Evolutionary conservation across 2,329 filamentous ascomycete species (phyloP).

Genomic region (Elsinoe ampelina): DNA sequence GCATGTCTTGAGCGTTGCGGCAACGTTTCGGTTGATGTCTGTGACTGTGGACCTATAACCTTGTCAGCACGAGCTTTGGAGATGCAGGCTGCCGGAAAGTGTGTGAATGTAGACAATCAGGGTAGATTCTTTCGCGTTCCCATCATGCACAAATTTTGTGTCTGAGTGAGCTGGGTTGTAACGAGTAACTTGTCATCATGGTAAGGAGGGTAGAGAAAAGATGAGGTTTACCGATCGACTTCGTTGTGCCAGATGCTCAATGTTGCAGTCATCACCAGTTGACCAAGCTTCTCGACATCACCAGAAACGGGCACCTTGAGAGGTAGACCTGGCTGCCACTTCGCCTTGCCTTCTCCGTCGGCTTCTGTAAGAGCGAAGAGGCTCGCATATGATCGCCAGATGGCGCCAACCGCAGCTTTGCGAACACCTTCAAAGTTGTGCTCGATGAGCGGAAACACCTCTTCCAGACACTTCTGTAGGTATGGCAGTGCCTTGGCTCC

Average conservation of each 20-base stretch:
- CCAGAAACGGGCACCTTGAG: slow-evolving; percentile 68
- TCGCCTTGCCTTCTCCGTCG: slow-evolving; percentile 65
- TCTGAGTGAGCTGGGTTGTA: slow-evolving; percentile 99
- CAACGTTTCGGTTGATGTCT: slow-evolving; percentile 89
- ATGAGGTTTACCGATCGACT: slow-evolving; percentile 71
- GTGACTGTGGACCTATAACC: slow-evolving; percentile 72
- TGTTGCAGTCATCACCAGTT: slow-evolving; percentile 76
- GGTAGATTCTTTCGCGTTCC: slow-evolving; percentile 54
- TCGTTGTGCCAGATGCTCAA: slow-evolving; percentile 82
- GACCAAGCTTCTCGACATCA: slow-evolving; percentile 75
- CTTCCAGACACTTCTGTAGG: slow-evolving; percentile 79
- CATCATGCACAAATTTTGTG: slow-evolving; percentile 73
- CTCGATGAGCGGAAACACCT: slow-evolving; percentile 69
- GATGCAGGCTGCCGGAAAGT: not conserved
- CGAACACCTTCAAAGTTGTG: slow-evolving; percentile 90
- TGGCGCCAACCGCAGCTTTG: slow-evolving; percentile 80
- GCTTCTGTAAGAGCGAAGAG: slow-evolving; percentile 65
- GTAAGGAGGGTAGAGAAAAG: slow-evolving; percentile 19
- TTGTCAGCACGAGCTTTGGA: not conserved
- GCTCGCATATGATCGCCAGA: slow-evolving; percentile 89
- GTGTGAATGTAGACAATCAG: slow-evolving; percentile 20
- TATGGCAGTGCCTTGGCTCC: slow-evolving; percentile 73
- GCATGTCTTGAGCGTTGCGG: slow-evolving; percentile 80
- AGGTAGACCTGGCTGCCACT: slow-evolving; percentile 84
- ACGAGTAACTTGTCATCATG: slow-evolving; percentile 82